Evolutionary conservation across 345 rosid species (phyloP), one percentile per base, ranked within the genome.

Genomic region (Lepidium africanum): DNA sequence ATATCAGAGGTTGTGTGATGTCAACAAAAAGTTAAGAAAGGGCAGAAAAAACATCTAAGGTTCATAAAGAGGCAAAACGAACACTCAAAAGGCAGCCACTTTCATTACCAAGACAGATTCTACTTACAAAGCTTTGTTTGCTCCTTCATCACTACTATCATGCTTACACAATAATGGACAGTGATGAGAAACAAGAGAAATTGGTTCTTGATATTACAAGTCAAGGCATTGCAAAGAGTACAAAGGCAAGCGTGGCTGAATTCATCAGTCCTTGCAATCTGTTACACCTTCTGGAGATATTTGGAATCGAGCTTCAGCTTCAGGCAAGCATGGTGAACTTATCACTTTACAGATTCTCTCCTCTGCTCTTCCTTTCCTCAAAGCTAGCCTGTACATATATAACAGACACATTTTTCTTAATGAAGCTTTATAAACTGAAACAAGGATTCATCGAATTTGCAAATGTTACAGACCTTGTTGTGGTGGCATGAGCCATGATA

Each of bases 401-500:
- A 54, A 27, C 45, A n/a, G 9, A 42, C 39, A 21, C 46, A 21
- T 3, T 53, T 40, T 47, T 10, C 23, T 30, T 36, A 43, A 10
- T 19, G 7, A 54, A 56, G 32, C 14, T 0, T 10, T 1, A 33
- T 7, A 7, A 19, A 8, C 6, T 5, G 12, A 53, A 40, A 42
- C 47, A 33, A 35, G 50, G 56, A 10, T 66, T 21, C 16, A 7
- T 25, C 7, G 0, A 11, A 33, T 57, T 38, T 5, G 47, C 25
- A 67, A 35, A 35, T 39, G 5, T 50, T 16, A 14, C 70, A 65
- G 45, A 91, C 99, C 97, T 91, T 55, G 99, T 94, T 50, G 99
- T 94, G 39, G 99, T 88, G 70, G 99, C 97, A 84, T 94, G 96
- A 39, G 99, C 95, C 97, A 94, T 94, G 52, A 94, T 94, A 76